Base-by-base conservation (phyloP, 345 rosid genomes). In the Anastatica hierochuntica region DNA sequence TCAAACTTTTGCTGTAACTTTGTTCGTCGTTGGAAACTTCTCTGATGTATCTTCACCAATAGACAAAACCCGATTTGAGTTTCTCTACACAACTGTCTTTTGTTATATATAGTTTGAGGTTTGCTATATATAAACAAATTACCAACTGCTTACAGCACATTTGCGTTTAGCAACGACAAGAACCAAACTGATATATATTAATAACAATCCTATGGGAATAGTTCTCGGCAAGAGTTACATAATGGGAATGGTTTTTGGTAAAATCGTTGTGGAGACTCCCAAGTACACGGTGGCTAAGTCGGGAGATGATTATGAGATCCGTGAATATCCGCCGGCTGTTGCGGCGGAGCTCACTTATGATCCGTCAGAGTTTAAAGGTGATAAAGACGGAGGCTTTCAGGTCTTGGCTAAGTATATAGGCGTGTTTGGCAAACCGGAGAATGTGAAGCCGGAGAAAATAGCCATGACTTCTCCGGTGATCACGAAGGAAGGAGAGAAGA, bases 401-500 rank as follows among this genome's bases (percentile, higher is more conserved):
- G 57, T 84, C 7, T 65, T 90, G 53, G 96, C 94, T 3, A 80
- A 79, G 46, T 90, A 86, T 71, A 90, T 86, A 16, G 98, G 96
- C 0, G 96, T 85, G 4, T 60, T 86, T 0, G 96, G 95, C 26
- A 74, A 82, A 36, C 92, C 96, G 0, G 84, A 82, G 71, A 90
- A 90, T 52, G 56, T 80, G 26, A 81, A 77, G 42, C 81, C 88
- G 21, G 97, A 90, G 63, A 78, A 73, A 37, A 80, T 85, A 1
- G 90, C 94, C n/a, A 85, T 85, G 97, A 83, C 94, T n/a, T 61
- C 86, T 24, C 95, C 90, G 10, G 95, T 85, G 50, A 81, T 83
- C 48, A 83, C 94, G 0, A 72, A 74, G 36, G 58, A 36, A 18
- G 62, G 83, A 0, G 94, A 90, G 64, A 75, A 74, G 79, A 79